Conservation (phyloP, 2,329 filamentous ascomycete genomes). For the Nectriaceae sp. region DNA sequence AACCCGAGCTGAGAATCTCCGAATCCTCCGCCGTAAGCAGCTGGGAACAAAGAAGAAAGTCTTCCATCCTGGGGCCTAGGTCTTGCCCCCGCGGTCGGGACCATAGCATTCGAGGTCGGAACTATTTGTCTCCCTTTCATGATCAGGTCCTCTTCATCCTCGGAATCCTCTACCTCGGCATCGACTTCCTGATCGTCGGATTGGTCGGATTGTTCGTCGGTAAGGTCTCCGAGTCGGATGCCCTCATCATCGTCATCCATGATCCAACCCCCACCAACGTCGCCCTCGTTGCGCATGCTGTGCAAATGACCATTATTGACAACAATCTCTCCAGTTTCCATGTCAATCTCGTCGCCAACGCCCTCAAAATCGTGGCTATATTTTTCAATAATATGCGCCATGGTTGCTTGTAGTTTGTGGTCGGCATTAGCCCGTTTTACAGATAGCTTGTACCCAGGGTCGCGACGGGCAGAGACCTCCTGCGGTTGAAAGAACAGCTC, state of each 20-base stretch:
- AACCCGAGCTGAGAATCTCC: slow-evolving; percentile 11
- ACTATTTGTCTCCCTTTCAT: background rate
- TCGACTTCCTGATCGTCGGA: background rate
- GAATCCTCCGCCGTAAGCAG: slow-evolving; percentile 3
- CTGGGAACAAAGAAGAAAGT: slow-evolving; percentile 7
- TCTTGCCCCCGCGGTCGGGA: slow-evolving; percentile 3
- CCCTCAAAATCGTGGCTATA: slow-evolving; percentile 82
- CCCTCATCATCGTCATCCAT: slow-evolving; percentile 39
- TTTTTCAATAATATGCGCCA: slow-evolving; percentile 87
- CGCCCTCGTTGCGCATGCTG: slow-evolving; percentile 58
- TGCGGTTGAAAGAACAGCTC: slow-evolving; percentile 51
- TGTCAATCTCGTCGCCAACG: slow-evolving; percentile 86
- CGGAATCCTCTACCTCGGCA: slow-evolving; percentile 11
- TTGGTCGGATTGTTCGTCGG: slow-evolving; percentile 19
- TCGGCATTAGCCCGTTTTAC: slow-evolving; percentile 67
- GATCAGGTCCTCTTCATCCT: slow-evolving; percentile 6
- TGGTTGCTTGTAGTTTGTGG: slow-evolving; percentile 74
- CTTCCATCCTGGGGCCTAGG: slow-evolving; percentile 1
- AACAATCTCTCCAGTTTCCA: slow-evolving; percentile 78
- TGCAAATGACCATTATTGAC: slow-evolving; percentile 87
- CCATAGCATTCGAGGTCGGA: slow-evolving; percentile 4
- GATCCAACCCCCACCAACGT: slow-evolving; percentile 36
- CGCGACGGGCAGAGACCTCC: slow-evolving; percentile 48
- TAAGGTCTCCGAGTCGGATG: slow-evolving; percentile 34
- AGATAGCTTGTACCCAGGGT: slow-evolving; percentile 59